Percentiles rank a stretch among this genome's conserved stretches.
Evolutionary conservation across 768 basidiomycete genomes (phyloP).

Genomic region (Cubamyces lactineus): DNA sequence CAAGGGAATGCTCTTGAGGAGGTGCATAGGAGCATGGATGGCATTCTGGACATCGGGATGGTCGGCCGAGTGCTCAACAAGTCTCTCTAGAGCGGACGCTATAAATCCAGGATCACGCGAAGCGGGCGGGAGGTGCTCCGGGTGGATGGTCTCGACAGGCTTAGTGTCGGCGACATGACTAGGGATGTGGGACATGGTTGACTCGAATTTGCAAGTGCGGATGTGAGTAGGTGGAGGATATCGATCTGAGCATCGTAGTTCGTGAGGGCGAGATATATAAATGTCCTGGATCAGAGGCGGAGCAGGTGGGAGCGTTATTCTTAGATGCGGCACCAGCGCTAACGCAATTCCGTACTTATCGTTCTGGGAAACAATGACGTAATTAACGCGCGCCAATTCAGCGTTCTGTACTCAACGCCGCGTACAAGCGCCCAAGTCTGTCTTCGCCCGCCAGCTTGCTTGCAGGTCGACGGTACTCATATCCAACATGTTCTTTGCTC

Average conservation of each 20-base stretch:
- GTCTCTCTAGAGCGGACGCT: slow-evolving; percentile 38
- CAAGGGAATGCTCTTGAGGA: slow-evolving; percentile 37
- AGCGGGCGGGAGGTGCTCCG: slow-evolving; percentile 39
- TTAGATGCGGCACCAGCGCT: too few species aligned
- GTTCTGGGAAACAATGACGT: too few species aligned
- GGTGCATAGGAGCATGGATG: slow-evolving; percentile 41
- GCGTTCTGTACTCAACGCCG: too few species aligned
- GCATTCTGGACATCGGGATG: slow-evolving; percentile 31
- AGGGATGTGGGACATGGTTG: slow-evolving; percentile 14
- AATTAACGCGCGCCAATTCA: too few species aligned
- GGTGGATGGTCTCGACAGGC: slow-evolving; percentile 30
- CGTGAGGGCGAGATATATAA: too few species aligned
- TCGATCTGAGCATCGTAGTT: neutral
- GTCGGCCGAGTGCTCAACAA: slow-evolving; percentile 42
- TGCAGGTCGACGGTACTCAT: too few species aligned
- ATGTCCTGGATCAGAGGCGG: too few species aligned
- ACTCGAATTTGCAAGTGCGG: neutral
- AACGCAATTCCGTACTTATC: too few species aligned
- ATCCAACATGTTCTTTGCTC: too few species aligned
- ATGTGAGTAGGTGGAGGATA: neutral
- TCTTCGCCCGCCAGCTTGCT: too few species aligned
- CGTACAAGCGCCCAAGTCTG: too few species aligned
- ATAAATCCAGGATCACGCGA: slow-evolving; percentile 26
- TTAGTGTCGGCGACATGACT: slow-evolving; percentile 13
- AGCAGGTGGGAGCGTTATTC: too few species aligned